phyloP scores from a whole-genome alignment of 371 early-diverging fungal genomes.

The Rhizopus arrhizus region DNA sequence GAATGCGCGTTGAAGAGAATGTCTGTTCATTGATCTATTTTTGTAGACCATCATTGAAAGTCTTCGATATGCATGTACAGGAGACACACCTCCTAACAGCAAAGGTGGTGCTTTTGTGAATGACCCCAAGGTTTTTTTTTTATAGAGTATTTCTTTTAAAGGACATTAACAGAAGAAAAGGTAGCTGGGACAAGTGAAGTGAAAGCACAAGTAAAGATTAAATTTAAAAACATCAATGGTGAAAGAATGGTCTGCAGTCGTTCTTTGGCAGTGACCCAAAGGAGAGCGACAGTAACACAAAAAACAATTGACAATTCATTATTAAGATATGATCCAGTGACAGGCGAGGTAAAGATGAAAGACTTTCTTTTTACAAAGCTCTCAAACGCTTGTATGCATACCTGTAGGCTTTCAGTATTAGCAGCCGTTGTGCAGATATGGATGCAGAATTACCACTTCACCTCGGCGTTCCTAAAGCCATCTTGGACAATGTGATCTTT shows the following conservation, averaged over 20 bases:
- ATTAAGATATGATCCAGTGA: slow-evolving; percentile 58
- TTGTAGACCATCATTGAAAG: slow-evolving; percentile 95
- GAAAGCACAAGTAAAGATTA: slow-evolving; percentile 93
- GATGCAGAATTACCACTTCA: slow-evolving; percentile 85
- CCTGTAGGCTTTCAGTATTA: slow-evolving; percentile 68
- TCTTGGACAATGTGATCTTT: slow-evolving; percentile 99
- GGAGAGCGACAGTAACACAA: slow-evolving; percentile 60
- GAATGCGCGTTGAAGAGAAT: background rate
- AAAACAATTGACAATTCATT: slow-evolving; percentile 91
- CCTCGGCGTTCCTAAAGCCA: slow-evolving; percentile 89
- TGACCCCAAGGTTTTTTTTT: slow-evolving; percentile 86
- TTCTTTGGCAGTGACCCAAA: slow-evolving; percentile 78
- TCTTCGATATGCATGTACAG: slow-evolving; percentile 97
- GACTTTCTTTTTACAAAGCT: background rate
- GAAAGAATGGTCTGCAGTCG: slow-evolving; percentile 80
- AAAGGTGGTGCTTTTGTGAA: slow-evolving; percentile 95
- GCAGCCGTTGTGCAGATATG: slow-evolving; percentile 83
- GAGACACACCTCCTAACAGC: slow-evolving; percentile 93
- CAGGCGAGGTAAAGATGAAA: slow-evolving; percentile 55
- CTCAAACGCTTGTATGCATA: background rate
- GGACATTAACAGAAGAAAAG: slow-evolving; percentile 40
- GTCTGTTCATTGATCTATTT: background rate
- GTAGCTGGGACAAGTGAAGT: slow-evolving; percentile 83
- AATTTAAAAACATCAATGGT: slow-evolving; percentile 81
- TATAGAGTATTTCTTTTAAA: background rate